These are phyloP conservation scores for Senecio squalidus DNA, from an alignment of 140 eudicot species.

Conservation along the genomic window DNA sequence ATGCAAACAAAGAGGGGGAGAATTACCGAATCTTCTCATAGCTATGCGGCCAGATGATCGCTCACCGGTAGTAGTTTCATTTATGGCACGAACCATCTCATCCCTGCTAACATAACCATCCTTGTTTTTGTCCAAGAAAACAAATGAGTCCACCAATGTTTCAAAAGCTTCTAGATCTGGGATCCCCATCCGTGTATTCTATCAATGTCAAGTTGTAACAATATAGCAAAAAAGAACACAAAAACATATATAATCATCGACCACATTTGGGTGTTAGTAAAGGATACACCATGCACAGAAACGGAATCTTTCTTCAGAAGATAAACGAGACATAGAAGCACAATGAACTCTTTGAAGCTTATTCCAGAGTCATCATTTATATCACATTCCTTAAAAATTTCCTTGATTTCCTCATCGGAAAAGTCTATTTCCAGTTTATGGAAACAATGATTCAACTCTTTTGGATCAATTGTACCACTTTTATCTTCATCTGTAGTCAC, in stretches of 20 bases:
- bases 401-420: constrained; percentile 61
- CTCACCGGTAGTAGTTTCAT: constrained; percentile 69
- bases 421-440: constrained; percentile 57
- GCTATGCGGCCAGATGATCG: constrained; percentile 88
- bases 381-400: constrained; percentile 74
- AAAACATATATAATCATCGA: neutral
- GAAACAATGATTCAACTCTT: constrained; percentile 73
- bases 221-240: neutral
- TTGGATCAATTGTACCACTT: constrained; percentile 75
- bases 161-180: constrained; percentile 71
- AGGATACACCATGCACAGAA: constrained; percentile 50
- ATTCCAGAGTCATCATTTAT: constrained; percentile 65
- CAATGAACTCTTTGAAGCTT: constrained; percentile 79
- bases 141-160: constrained; percentile 79
- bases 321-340: constrained; percentile 78
- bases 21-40: constrained; percentile 84
- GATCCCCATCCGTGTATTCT: constrained; percentile 56
- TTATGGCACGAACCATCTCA: constrained; percentile 76
- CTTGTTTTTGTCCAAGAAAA: constrained; percentile 82
- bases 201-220: constrained; percentile 32
- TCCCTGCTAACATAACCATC: constrained; percentile 77
- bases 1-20: constrained; percentile 12
- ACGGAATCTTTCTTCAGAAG: constrained; percentile 59
- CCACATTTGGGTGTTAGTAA: neutral
- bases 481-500: constrained; percentile 57